Evolutionary conservation across 352 stramenopile genomes (phyloP), one percentile per base, ranked within the genome.

Genomic region (Phytophthora sansomeana): DNA sequence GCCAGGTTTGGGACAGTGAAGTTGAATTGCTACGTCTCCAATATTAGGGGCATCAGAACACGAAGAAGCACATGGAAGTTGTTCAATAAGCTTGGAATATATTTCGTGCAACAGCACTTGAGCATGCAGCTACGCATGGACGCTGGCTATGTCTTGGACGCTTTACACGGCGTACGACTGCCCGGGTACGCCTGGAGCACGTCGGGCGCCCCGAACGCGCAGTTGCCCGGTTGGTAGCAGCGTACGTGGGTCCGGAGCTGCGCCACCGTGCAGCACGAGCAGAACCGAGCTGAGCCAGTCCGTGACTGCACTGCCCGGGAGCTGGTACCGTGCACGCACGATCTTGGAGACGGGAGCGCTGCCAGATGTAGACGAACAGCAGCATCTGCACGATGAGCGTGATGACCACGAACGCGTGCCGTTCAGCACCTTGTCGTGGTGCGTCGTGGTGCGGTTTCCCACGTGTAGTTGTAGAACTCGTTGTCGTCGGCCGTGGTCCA

Each of bases 181-280:
- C 63, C 63, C 0, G 68, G 63, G 38, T 72, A 75, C 8, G 68
- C 68, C 57, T 72, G 68, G 21, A 75, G 68, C 28, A 71, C 72
- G 17, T 85, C 69, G 17, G 74, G 74, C 5, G 74, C 35, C 67
- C 55, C 19, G n/a, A 87, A 87, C 10, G 58, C 50, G 63, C 78
- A 90, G 17, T 17, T 65, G 6, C 78, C 77, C 2, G 78, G 78
- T 24, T 68, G 74, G 67, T 90, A 90, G 58, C 69, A 63, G 21
- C 69, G 73, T 7, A 79, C 55, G 51, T 84, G 76, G 3, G 73
- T 78, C 4, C 70, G 59, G 5, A 85, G 57, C 52, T 85, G 76
- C 10, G 76, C 69, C 35, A 82, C 54, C 2, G 66, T 67, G 63
- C 76, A 85, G 58, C 68, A 79, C 4, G 62, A 66, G 60, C 77